Percentiles rank a stretch among this genome's conserved stretches.
Conservation (phyloP, 352 stramenopile species). For the Globisporangium heterothallicum region DNA sequence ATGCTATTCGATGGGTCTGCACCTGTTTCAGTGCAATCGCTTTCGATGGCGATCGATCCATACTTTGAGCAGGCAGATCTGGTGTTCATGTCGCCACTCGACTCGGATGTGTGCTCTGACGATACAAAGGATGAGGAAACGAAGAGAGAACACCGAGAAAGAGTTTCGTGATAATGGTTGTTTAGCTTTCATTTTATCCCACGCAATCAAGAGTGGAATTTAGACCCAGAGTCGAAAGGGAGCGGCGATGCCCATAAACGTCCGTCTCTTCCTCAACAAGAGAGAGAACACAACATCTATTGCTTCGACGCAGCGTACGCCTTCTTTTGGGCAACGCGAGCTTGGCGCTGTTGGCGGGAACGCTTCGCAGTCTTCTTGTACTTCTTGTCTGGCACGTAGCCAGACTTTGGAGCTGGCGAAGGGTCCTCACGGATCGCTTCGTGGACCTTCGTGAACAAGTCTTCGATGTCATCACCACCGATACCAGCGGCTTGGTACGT, state of each 20-base stretch:
- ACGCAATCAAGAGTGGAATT: not conserved
- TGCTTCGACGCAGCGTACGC: constrained; percentile 73
- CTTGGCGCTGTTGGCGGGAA: constrained; percentile 93
- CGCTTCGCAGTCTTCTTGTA: constrained; percentile 94
- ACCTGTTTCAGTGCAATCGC: too few species aligned
- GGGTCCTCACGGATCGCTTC: constrained; percentile 97
- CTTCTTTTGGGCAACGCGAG: constrained; percentile 96
- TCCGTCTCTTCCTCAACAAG: not conserved
- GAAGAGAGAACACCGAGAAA: not conserved
- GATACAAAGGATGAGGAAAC: not conserved
- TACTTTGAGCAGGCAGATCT: too few species aligned
- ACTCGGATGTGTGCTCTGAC: too few species aligned
- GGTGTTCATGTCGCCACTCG: not conserved
- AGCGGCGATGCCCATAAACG: not conserved
- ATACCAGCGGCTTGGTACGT: constrained; percentile 93
- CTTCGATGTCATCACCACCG: constrained; percentile 89
- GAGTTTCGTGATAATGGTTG: constrained; percentile 9
- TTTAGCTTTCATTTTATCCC: constrained; percentile 19
- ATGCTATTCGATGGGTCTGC: not conserved
- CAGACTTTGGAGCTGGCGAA: constrained; percentile 89
- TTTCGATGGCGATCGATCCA: not conserved
- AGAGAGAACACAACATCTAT: constrained; percentile 17
- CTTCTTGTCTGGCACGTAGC: constrained; percentile 89
- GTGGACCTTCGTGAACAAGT: constrained; percentile 93
- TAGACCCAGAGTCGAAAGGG: not conserved